Conservation (phyloP, 2,329 filamentous ascomycete genomes). For the Fusarium torreyae region DNA sequence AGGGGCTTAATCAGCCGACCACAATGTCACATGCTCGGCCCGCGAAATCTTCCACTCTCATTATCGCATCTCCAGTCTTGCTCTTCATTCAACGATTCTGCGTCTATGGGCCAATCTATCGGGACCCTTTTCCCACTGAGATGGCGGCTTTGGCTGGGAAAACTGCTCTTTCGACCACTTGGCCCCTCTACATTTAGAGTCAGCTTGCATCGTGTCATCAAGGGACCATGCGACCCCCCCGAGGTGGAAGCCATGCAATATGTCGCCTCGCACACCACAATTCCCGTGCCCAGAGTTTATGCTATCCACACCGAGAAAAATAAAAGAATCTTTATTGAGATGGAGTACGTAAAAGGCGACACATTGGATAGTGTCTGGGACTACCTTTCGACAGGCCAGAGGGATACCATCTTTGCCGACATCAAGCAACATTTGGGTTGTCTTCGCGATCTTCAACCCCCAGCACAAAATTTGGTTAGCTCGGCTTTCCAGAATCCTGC, state of each 20-base stretch:
- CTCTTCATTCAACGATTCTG: background rate
- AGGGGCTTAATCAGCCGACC: too few relatives aligned
- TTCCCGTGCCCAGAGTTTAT: constrained; percentile 51
- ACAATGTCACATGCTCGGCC: too few relatives aligned
- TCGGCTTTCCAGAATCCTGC: constrained; percentile 49
- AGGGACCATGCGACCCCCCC: constrained; percentile 50
- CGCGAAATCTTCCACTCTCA: too few relatives aligned
- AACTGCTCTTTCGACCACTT: constrained; percentile 43
- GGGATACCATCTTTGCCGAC: constrained; percentile 41
- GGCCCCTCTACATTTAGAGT: constrained; percentile 38
- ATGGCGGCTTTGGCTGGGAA: constrained; percentile 50
- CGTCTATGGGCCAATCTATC: constrained; percentile 49
- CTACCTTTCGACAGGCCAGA: constrained; percentile 41
- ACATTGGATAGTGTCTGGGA: constrained; percentile 41
- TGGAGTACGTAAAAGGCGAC: constrained; percentile 46
- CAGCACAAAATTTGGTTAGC: constrained; percentile 38
- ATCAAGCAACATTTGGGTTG: constrained; percentile 43
- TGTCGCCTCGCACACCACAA: constrained; percentile 46
- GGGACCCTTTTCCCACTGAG: constrained; percentile 43
- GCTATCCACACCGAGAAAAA: constrained; percentile 40
- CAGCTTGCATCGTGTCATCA: constrained; percentile 51
- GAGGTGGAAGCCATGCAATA: constrained; percentile 54
- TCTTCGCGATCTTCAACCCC: constrained; percentile 48
- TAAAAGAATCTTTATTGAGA: constrained; percentile 47
- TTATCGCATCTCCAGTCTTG: too few relatives aligned